A percentile compares a stretch with the other conserved stretches of the same genome.
These are phyloP conservation scores for Ziziphus jujuba DNA, from an alignment of 306 rosid genomes.

Conservation along the genomic window DNA sequence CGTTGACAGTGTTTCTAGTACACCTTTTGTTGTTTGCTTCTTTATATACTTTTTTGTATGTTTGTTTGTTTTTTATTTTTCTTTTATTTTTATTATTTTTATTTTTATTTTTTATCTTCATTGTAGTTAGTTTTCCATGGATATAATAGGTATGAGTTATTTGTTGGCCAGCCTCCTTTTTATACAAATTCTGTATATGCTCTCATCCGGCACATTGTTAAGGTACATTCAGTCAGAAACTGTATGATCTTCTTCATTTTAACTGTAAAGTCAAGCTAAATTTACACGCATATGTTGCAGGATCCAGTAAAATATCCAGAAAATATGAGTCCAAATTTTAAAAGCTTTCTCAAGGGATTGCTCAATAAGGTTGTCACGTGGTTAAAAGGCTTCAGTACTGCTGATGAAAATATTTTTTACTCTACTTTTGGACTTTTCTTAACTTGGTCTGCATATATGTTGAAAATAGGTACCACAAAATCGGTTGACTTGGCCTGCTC, in stretches of 20 bases:
- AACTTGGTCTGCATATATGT: constrained; percentile 21
- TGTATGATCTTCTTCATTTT: constrained; percentile 14
- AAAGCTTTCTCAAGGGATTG: constrained; percentile 85
- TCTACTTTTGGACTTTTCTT: constrained; percentile 19
- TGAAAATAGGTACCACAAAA: constrained; percentile 78
- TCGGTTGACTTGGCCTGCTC: constrained; percentile 96
- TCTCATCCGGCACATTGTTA: constrained; percentile 88
- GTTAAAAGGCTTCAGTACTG: constrained; percentile 21
- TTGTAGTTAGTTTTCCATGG: constrained; percentile 32
- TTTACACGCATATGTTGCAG: constrained; percentile 45
- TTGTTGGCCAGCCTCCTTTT: constrained; percentile 99
- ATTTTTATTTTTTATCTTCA: constrained; percentile 16
- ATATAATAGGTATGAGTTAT: constrained; percentile 83
- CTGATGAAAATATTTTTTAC: constrained; percentile 17
- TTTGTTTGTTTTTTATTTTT: too few species aligned
- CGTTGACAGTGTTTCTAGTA: neutral
- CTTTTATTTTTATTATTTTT: too few species aligned
- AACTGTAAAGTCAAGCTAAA: constrained; percentile 23
- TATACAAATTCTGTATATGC: constrained; percentile 96
- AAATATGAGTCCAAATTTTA: constrained; percentile 75
- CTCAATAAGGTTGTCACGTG: constrained; percentile 78
- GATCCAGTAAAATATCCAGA: constrained; percentile 99
- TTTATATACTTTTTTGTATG: constrained; percentile 12
- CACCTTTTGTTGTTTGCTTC: neutral
- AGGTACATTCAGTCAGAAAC: constrained; percentile 50